These are phyloP conservation scores for Thielaviopsis ethacetica DNA, from an alignment of 2,329 filamentous ascomycete species.

Conservation along the genomic window DNA sequence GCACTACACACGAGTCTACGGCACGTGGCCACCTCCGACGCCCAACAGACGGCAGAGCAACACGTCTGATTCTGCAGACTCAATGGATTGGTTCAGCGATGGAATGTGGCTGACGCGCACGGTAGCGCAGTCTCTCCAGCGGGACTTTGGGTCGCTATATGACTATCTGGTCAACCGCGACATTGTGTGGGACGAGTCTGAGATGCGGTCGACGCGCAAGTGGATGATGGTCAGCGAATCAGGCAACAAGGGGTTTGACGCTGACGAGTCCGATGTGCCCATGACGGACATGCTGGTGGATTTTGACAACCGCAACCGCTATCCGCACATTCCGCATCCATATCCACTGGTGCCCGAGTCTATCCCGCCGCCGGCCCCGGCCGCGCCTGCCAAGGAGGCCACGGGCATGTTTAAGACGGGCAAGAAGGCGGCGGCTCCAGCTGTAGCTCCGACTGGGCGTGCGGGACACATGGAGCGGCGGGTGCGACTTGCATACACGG, in stretches of 20 bases:
- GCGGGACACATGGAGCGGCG: slow-evolving; percentile 28
- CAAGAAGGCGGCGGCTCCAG: slow-evolving; percentile 16
- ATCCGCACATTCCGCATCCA: slow-evolving; percentile 50
- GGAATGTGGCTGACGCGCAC: slow-evolving; percentile 45
- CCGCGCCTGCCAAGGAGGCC: background rate
- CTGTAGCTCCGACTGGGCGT: slow-evolving; percentile 8
- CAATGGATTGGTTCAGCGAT: slow-evolving; percentile 17
- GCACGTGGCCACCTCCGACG: slow-evolving; percentile 41
- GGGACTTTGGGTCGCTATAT: slow-evolving; percentile 52
- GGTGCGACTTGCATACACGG: slow-evolving; percentile 39
- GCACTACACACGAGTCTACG: slow-evolving; percentile 40
- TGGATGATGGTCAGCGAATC: slow-evolving; percentile 43
- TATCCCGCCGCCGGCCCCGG: slow-evolving; percentile 19
- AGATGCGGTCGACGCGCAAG: slow-evolving; percentile 43
- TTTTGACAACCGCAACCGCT: slow-evolving; percentile 46
- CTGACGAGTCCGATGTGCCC: slow-evolving; percentile 37
- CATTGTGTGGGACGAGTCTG: slow-evolving; percentile 46
- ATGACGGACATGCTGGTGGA: slow-evolving; percentile 50
- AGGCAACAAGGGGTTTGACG: slow-evolving; percentile 29
- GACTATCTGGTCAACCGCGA: slow-evolving; percentile 55
- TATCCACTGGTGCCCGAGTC: slow-evolving; percentile 47
- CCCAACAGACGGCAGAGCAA: slow-evolving; percentile 6
- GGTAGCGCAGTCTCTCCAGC: slow-evolving; percentile 39
- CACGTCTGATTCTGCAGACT: background rate
- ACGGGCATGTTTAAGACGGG: slow-evolving; percentile 7